Percentiles rank a stretch among this genome's conserved stretches.
These are phyloP conservation scores for Teratosphaeria destructans DNA, from an alignment of 2,329 filamentous ascomycete genomes.

Conservation along the genomic window DNA sequence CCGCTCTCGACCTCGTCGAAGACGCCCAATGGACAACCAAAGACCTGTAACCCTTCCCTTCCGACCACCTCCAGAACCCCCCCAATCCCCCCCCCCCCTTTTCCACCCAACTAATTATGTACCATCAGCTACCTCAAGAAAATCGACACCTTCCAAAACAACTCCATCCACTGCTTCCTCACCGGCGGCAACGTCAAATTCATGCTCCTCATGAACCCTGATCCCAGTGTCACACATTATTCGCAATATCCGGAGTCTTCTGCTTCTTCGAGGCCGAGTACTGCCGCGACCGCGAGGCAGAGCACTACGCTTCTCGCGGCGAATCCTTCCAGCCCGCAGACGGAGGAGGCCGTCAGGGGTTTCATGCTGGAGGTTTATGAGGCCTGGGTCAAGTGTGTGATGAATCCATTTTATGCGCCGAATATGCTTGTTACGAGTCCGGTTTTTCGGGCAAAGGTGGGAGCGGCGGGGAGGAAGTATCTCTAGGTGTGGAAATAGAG, in stretches of 20 bases:
- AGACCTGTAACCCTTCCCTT: slow-evolving; percentile 54
- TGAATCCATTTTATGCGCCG: slow-evolving; percentile 89
- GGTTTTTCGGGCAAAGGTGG: slow-evolving; percentile 71
- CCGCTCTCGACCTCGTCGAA: slow-evolving; percentile 86
- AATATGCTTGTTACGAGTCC: slow-evolving; percentile 81
- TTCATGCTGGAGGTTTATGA: slow-evolving; percentile 88
- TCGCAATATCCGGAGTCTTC: slow-evolving; percentile 21
- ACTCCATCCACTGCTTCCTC: slow-evolving; percentile 83
- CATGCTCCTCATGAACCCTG: slow-evolving; percentile 80
- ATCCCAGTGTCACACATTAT: slow-evolving; percentile 26
- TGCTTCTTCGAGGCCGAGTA: slow-evolving; percentile 18
- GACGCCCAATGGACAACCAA: slow-evolving; percentile 89
- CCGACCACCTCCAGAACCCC: too few relatives aligned
- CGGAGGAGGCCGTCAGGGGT: slow-evolving; percentile 88
- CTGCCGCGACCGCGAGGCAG: slow-evolving; percentile 21
- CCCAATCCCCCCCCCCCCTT: not conserved
- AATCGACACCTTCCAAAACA: slow-evolving; percentile 93
- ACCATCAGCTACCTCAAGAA: slow-evolving; percentile 76
- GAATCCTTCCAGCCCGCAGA: slow-evolving; percentile 80
- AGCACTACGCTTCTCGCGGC: slow-evolving; percentile 27
- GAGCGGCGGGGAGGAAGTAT: slow-evolving; percentile 74
- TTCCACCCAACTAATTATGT: not conserved
- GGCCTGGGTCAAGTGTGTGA: slow-evolving; percentile 89
- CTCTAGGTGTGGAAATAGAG: slow-evolving; percentile 8
- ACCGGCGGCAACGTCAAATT: slow-evolving; percentile 90